Evolutionary conservation across 2,329 filamentous ascomycete genomes (phyloP).

Genomic region (Neofusicoccum laricinum): DNA sequence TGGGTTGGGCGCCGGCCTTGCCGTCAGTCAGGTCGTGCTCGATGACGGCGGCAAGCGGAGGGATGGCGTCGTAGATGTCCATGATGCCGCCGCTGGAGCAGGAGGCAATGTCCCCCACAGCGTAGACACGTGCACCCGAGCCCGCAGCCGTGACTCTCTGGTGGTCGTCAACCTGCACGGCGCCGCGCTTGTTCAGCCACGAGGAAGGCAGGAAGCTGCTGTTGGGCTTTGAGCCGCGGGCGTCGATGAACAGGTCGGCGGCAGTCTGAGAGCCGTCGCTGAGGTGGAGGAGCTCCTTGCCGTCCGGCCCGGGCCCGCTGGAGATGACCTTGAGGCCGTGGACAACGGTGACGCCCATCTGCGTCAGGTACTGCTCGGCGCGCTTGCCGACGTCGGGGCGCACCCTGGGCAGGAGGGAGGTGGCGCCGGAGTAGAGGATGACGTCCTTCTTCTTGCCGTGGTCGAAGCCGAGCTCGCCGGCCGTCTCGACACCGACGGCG

Average conservation of each 20-base stretch:
- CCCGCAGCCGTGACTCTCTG: slow-evolving; percentile 19
- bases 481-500: slow-evolving; percentile 33
- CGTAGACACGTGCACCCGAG: slow-evolving; percentile 26
- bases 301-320: slow-evolving; percentile 37
- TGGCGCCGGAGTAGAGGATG: slow-evolving; percentile 29
- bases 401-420: slow-evolving; percentile 25
- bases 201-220: slow-evolving; percentile 24
- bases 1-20: neutral
- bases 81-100: slow-evolving; percentile 26
- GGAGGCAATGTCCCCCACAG: slow-evolving; percentile 33
- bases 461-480: slow-evolving; percentile 33
- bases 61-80: slow-evolving; percentile 29
- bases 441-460: slow-evolving; percentile 20
- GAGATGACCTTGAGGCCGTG: slow-evolving; percentile 23
- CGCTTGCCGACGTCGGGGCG: slow-evolving; percentile 21
- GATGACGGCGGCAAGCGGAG: neutral
- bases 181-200: slow-evolving; percentile 26
- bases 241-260: slow-evolving; percentile 30
- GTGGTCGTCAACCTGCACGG: slow-evolving; percentile 23
- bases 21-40: neutral
- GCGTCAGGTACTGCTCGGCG: slow-evolving; percentile 27
- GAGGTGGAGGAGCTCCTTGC: slow-evolving; percentile 43
- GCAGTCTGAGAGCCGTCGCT: slow-evolving; percentile 51
- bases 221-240: slow-evolving; percentile 28
- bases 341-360: slow-evolving; percentile 27